Base-by-base conservation (phyloP, 2,329 filamentous ascomycete genomes). In the Cladosporium velox region DNA sequence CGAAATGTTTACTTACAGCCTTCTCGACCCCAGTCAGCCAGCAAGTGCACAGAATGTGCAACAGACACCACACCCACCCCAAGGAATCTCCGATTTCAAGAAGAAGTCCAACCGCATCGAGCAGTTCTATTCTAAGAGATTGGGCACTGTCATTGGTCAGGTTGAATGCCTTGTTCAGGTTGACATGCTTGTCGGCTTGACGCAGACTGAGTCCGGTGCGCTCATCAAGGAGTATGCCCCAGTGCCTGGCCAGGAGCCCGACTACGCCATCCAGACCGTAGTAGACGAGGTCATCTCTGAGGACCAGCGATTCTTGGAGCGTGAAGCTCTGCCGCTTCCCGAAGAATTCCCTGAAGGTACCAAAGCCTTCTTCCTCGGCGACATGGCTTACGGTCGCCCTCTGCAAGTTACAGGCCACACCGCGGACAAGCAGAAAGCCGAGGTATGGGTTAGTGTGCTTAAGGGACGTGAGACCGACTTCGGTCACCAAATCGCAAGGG, bases 81-180 rank as follows among this genome's bases (percentile, higher is more conserved):
- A 87, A 65, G 91, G 96, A 65, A 92, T 95, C 64, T 87, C 90
- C 44, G 88, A 93, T 44, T 99, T 91, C 86, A 87, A 88, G 73
- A 94, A 88, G 80, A 97, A 95, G 76, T 88, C 95, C 1, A 86
- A 89, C 44, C 88, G 88, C 66, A 91, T 97, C 67, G 94, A 98
- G 77, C 90, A 86, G 62, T 89, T 87, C 75, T 97, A 99, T 80
- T 94, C 91, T 80, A 97, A 95, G 80, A 88, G 93, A 55, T 85
- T 99, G 60, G 96, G 92, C 55, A 92, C 96, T 76, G 86, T 93
- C 60, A 93, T 93, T 68, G 93, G 94, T 51, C 82, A 88, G 26
- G 91, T 98, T 6, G 94, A 99, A 75, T 91, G 93, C 28, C 84
- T 98, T 71, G 88, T 97, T 34, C 91, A 96, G 69, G 93, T 99